Conservation (phyloP, 768 basidiomycete species). For the Tylopilus sp. region DNA sequence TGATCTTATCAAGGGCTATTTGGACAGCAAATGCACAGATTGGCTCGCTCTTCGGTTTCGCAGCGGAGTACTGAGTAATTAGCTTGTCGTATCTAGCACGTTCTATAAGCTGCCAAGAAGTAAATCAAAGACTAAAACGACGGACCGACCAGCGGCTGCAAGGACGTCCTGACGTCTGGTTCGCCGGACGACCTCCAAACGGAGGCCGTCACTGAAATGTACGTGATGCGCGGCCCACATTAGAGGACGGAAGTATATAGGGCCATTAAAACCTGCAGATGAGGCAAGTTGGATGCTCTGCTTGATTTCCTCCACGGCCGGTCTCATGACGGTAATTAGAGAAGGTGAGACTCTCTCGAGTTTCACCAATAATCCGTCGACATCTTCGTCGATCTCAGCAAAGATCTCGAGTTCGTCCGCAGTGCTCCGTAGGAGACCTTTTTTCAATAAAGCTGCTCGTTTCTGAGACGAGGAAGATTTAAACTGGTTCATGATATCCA, state of each 20-base stretch:
- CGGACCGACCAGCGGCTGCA: slow-evolving; percentile 78
- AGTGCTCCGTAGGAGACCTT: slow-evolving; percentile 60
- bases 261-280: slow-evolving; percentile 59
- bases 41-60: slow-evolving; percentile 49
- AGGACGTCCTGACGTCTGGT: slow-evolving; percentile 67
- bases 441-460: slow-evolving; percentile 63
- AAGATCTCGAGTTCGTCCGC: slow-evolving; percentile 75
- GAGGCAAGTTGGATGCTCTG: slow-evolving; percentile 56
- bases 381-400: slow-evolving; percentile 59
- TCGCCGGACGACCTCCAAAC: slow-evolving; percentile 70
- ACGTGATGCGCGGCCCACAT: slow-evolving; percentile 65
- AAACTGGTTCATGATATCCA: slow-evolving; percentile 62
- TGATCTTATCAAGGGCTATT: slow-evolving; percentile 77
- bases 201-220: slow-evolving; percentile 69
- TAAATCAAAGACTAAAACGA: neutral
- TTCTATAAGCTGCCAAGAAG: neutral
- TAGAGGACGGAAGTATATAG: slow-evolving; percentile 66
- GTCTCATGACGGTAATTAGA: slow-evolving; percentile 45
- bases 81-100: slow-evolving; percentile 64
- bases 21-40: slow-evolving; percentile 72
- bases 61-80: slow-evolving; percentile 56
- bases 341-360: slow-evolving; percentile 61
- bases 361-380: slow-evolving; percentile 51
- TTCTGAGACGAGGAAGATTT: slow-evolving; percentile 70
- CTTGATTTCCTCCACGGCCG: slow-evolving; percentile 59